These are phyloP conservation scores for Orbilia blumenaviensis DNA, from an alignment of 2,329 filamentous ascomycete genomes.

Conservation along the genomic window DNA sequence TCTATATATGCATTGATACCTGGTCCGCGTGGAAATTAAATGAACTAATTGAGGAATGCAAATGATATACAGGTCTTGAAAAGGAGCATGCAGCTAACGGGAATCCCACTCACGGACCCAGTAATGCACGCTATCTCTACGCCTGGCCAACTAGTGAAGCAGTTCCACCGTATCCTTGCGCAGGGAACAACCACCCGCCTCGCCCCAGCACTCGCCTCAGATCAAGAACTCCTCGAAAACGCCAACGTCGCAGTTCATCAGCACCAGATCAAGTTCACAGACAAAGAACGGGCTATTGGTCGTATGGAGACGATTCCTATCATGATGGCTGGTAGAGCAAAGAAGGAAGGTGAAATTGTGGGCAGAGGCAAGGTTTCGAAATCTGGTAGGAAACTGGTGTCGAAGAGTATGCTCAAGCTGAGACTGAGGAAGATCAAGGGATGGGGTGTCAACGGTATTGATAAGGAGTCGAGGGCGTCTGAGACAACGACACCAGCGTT, in stretches of 20 bases:
- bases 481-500: background rate
- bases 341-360: conserved; percentile 30
- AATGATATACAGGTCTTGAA: conserved; percentile 38
- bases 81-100: conserved; percentile 41
- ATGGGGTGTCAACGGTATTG: conserved; percentile 46
- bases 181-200: conserved; percentile 24
- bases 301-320: conserved; percentile 49
- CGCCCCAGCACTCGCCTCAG: conserved; percentile 18
- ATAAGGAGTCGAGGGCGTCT: background rate
- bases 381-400: conserved; percentile 28
- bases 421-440: conserved; percentile 43
- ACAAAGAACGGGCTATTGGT: conserved; percentile 42
- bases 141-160: conserved; percentile 18
- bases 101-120: conserved; percentile 38
- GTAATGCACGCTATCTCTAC: conserved; percentile 36
- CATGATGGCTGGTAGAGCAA: conserved; percentile 45
- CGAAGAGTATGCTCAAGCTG: conserved; percentile 44
- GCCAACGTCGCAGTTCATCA: conserved; percentile 39
- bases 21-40: background rate
- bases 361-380: conserved; percentile 21
- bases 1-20: background rate
- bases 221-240: background rate
- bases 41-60: background rate
- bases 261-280: conserved; percentile 46
- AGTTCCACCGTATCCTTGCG: conserved; percentile 37